phyloP scores from a whole-genome alignment of 139 green algal species.

The Deuterostichococcus epilithicus region DNA sequence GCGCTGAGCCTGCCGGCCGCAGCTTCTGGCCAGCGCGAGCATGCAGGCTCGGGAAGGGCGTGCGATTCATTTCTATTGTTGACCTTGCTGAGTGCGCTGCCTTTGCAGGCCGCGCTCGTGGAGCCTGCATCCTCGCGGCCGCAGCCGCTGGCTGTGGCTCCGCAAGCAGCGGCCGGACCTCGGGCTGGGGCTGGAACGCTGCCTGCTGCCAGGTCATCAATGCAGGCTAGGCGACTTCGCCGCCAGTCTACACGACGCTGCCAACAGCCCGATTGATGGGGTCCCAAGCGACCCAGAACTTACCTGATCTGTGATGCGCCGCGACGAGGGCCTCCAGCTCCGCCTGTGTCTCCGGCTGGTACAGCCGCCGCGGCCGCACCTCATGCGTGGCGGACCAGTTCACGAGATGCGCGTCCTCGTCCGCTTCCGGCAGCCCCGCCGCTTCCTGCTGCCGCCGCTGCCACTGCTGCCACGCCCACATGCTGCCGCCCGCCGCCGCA shows the following conservation, averaged over 20 bases:
- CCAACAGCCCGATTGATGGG: background rate
- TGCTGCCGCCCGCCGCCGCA: no score
- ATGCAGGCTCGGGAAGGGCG: background rate
- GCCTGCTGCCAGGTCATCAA: background rate
- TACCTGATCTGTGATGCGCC: slow-evolving; percentile 40
- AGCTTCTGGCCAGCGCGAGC: background rate
- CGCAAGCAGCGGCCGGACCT: background rate
- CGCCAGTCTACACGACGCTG: no score
- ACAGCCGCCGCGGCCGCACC: slow-evolving; percentile 48
- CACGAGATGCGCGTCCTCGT: slow-evolving; percentile 37
- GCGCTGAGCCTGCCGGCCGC: background rate
- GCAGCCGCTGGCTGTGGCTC: background rate
- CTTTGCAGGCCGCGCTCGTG: background rate
- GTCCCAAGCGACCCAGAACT: background rate
- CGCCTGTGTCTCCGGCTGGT: slow-evolving; percentile 76
- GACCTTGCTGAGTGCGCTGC: background rate
- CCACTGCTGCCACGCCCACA: background rate
- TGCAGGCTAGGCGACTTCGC: background rate
- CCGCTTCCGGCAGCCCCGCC: background rate
- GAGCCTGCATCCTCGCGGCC: background rate
- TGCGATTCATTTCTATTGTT: background rate
- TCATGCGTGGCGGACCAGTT: slow-evolving; percentile 97
- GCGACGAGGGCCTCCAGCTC: slow-evolving; percentile 80
- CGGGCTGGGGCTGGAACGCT: background rate
- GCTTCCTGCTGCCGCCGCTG: background rate